Conservation (phyloP, 2,329 filamentous ascomycete genomes). For the Hypoxylon sp. region DNA sequence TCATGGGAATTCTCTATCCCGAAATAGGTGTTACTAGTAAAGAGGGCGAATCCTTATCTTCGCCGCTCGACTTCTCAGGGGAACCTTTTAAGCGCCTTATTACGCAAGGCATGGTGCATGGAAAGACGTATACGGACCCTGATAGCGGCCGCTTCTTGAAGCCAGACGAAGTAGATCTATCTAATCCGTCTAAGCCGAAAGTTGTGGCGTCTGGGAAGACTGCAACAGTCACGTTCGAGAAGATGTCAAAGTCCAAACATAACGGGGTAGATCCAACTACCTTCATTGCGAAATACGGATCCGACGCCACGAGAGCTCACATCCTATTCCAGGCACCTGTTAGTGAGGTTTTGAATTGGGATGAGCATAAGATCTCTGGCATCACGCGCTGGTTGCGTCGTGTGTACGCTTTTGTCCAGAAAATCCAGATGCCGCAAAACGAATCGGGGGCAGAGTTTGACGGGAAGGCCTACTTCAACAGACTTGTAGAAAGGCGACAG, state of each 20-base stretch:
- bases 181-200: conserved; percentile 68
- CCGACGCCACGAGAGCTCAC: conserved; percentile 87
- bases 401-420: conserved; percentile 70
- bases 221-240: conserved; percentile 80
- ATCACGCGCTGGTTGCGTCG: conserved; percentile 85
- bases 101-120: conserved; percentile 94
- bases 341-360: conserved; percentile 88
- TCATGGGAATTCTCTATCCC: conserved; percentile 71
- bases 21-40: conserved; percentile 53
- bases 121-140: conserved; percentile 84
- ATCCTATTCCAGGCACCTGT: conserved; percentile 92
- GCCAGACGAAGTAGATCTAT: conserved; percentile 79
- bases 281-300: conserved; percentile 81
- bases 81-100: conserved; percentile 89
- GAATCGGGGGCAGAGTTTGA: conserved; percentile 33
- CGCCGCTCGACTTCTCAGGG: conserved; percentile 32
- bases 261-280: conserved; percentile 87
- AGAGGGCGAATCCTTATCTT: conserved; percentile 38
- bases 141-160: conserved; percentile 81
- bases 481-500: conserved; percentile 50
- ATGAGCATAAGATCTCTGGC: conserved; percentile 84
- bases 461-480: conserved; percentile 58
- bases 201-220: conserved; percentile 72
- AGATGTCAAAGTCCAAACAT: conserved; percentile 96
- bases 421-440: conserved; percentile 38